Conservation (phyloP, 2,329 filamentous ascomycete species). For the Ceratocystiopsis brevicomis region DNA sequence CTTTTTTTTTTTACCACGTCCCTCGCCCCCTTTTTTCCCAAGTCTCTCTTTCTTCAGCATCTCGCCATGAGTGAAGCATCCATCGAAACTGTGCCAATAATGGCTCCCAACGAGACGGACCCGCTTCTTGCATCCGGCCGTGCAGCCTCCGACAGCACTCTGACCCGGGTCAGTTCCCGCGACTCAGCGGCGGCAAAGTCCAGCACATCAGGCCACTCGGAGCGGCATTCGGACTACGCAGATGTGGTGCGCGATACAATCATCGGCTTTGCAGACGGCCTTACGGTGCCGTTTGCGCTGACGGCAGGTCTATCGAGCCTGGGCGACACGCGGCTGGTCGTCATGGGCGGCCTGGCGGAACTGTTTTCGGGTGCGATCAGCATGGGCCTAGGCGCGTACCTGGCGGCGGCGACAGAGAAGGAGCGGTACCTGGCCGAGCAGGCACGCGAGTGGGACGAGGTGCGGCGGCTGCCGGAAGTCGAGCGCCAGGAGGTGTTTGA, state of each 20-base stretch:
- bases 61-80: not conserved
- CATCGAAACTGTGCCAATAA: not conserved
- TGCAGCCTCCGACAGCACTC: slow-evolving; percentile 7
- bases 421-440: slow-evolving; percentile 31
- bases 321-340: slow-evolving; percentile 45
- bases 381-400: slow-evolving; percentile 59
- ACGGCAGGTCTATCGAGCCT: slow-evolving; percentile 53
- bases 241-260: slow-evolving; percentile 43
- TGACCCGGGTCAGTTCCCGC: slow-evolving; percentile 6
- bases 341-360: slow-evolving; percentile 57
- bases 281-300: slow-evolving; percentile 64
- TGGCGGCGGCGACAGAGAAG: slow-evolving; percentile 42
- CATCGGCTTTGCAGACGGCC: slow-evolving; percentile 58
- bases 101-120: slow-evolving; percentile 6
- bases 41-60: not conserved
- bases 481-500: slow-evolving; percentile 30
- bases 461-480: slow-evolving; percentile 19
- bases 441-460: slow-evolving; percentile 24
- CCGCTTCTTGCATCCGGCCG: slow-evolving; percentile 6
- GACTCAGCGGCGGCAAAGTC: too few relatives aligned
- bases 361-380: slow-evolving; percentile 57
- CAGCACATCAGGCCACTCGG: slow-evolving; percentile 4
- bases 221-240: slow-evolving; percentile 18
- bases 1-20: not conserved
- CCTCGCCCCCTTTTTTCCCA: too few relatives aligned